These are phyloP conservation scores for Chalciporus pseudorubinellus DNA, from an alignment of 768 basidiomycete genomes.

Conservation along the genomic window DNA sequence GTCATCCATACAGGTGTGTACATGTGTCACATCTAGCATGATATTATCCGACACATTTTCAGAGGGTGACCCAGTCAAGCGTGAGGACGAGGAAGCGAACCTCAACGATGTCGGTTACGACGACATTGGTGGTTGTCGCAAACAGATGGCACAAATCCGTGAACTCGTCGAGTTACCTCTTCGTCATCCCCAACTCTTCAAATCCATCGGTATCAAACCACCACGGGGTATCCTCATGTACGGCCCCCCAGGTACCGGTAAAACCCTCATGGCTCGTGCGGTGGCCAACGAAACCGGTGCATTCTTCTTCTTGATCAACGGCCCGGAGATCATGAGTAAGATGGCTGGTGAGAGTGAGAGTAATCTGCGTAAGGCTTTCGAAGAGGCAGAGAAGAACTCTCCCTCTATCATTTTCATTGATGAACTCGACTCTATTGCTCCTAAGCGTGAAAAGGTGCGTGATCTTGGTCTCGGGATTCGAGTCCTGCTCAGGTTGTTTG, in stretches of 20 bases:
- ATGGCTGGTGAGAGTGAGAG: conserved; percentile 99
- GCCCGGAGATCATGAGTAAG: conserved; percentile 99
- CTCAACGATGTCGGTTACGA: conserved; percentile 97
- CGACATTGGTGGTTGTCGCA: conserved; percentile 98
- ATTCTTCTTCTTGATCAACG: conserved; percentile 99
- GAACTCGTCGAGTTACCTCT: conserved; percentile 98
- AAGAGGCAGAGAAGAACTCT: conserved; percentile 99
- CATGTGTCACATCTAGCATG: neutral
- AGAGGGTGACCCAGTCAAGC: conserved; percentile 99
- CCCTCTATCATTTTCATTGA: conserved; percentile 99
- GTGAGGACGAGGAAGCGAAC: conserved; percentile 97
- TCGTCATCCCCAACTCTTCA: conserved; percentile 98
- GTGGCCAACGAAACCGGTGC: conserved; percentile 99
- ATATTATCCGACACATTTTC: conserved; percentile 12
- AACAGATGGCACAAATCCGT: conserved; percentile 99
- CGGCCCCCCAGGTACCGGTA: conserved; percentile 98
- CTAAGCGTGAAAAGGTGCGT: conserved; percentile 96
- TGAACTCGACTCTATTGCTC: conserved; percentile 98
- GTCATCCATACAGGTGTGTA: conserved; percentile 83
- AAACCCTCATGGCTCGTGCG: conserved; percentile 98
- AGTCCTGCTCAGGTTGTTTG: conserved; percentile 3
- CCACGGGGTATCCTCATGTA: conserved; percentile 98
- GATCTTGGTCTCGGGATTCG: neutral
- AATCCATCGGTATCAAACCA: conserved; percentile 99
- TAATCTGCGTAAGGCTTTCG: conserved; percentile 96